phyloP scores from a whole-genome alignment of 139 green algal species.

The Haematococcus lacustris region DNA sequence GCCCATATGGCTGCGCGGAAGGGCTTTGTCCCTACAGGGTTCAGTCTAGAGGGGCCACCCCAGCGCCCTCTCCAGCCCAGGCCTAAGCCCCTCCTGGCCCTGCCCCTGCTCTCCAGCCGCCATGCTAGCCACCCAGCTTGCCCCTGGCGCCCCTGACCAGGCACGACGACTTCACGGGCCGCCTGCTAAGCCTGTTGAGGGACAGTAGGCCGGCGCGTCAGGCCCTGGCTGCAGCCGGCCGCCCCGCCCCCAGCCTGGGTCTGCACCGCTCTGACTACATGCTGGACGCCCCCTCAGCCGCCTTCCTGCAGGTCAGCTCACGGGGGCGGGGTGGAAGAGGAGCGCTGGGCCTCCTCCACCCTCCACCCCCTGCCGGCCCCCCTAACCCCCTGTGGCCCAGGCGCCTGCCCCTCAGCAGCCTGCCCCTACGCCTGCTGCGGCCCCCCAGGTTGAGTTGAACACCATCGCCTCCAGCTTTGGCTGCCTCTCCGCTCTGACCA shows the following conservation, averaged over 20 bases:
- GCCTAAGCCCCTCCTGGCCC: too few species aligned
- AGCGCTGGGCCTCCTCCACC: background rate
- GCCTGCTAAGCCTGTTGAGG: conserved; percentile 46
- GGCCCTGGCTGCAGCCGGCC: background rate
- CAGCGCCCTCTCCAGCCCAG: background rate
- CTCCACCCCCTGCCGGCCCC: too few species aligned
- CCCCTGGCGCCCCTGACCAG: background rate
- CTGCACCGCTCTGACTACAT: conserved; percentile 96
- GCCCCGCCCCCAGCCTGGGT: conserved; percentile 57
- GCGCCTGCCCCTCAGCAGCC: too few species aligned
- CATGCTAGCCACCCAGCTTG: background rate
- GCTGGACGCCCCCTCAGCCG: conserved; percentile 77
- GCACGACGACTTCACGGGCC: conserved; percentile 80
- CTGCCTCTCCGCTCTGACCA: conserved; percentile 64
- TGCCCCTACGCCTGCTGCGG: too few species aligned
- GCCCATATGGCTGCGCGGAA: too few species aligned
- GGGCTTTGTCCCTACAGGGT: too few species aligned
- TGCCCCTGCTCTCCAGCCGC: too few species aligned
- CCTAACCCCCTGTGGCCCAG: background rate
- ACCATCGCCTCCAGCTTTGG: conserved; percentile 94
- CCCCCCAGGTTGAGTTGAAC: conserved; percentile 97
- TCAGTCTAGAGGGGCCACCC: background rate
- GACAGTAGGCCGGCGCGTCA: conserved; percentile 1
- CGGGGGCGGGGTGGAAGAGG: background rate
- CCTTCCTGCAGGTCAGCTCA: conserved; percentile 73